These are phyloP conservation scores for Mycena crocata DNA, from an alignment of 768 basidiomycete species.

Conservation along the genomic window DNA sequence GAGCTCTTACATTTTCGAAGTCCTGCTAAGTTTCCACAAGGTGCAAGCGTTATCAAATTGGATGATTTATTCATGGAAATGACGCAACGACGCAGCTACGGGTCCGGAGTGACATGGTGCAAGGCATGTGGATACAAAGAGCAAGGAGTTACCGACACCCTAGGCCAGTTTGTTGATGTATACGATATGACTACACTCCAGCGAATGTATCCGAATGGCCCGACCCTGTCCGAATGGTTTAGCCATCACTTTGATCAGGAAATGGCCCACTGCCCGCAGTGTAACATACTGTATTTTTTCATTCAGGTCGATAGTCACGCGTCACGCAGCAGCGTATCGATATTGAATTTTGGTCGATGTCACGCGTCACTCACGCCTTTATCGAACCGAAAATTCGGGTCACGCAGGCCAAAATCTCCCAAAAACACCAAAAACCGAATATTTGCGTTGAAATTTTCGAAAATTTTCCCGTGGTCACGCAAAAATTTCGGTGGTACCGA, in stretches of 20 bases:
- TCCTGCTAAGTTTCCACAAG: not conserved
- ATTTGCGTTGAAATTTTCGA: too few relatives aligned
- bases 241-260: not conserved
- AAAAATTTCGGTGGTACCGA: too few relatives aligned
- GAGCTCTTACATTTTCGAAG: not conserved
- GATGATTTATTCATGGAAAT: constrained; percentile 4
- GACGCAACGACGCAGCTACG: not conserved
- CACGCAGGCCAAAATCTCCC: too few relatives aligned
- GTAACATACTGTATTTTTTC: too few relatives aligned
- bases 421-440: too few relatives aligned
- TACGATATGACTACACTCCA: not conserved
- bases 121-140: not conserved
- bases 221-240: not conserved
- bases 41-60: not conserved
- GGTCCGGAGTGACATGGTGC: not conserved
- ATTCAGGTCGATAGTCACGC: too few relatives aligned
- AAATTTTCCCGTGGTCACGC: too few relatives aligned
- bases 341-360: too few relatives aligned
- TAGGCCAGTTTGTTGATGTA: not conserved
- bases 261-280: not conserved
- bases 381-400: too few relatives aligned
- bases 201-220: not conserved
- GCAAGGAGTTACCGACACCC: not conserved
- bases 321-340: too few relatives aligned
- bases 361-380: too few relatives aligned